A percentile compares a stretch with the other conserved stretches of the same genome.
Conservation (phyloP, 441 rosid species). For the Melastoma candidum region DNA sequence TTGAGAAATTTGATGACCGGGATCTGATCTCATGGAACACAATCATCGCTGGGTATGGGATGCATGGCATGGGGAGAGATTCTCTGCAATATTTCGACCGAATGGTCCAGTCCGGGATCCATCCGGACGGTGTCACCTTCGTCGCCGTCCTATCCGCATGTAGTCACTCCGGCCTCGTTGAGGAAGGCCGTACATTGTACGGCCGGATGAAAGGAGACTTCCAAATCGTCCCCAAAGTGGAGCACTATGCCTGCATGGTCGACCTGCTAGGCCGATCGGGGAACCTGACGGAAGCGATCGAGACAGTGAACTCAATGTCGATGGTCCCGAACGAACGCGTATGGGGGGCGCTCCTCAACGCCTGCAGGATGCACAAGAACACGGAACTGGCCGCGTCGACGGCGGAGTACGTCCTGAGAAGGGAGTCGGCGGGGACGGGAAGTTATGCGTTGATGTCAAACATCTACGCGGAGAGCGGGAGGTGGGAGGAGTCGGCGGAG, state of each 20-base stretch:
- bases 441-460: slow-evolving; percentile 35
- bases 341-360: slow-evolving; percentile 38
- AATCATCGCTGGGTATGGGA: slow-evolving; percentile 40
- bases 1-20: slow-evolving; percentile 32
- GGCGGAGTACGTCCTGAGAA: slow-evolving; percentile 16
- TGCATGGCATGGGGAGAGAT: slow-evolving; percentile 35
- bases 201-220: slow-evolving; percentile 17
- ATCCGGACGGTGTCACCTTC: slow-evolving; percentile 29
- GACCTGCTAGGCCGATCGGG: slow-evolving; percentile 38
- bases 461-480: slow-evolving; percentile 33
- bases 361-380: slow-evolving; percentile 32
- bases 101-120: slow-evolving; percentile 25
- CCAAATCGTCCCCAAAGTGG: slow-evolving; percentile 27
- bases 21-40: slow-evolving; percentile 48
- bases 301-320: slow-evolving; percentile 29
- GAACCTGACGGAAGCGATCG: slow-evolving; percentile 25
- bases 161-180: slow-evolving; percentile 38
- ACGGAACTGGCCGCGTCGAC: slow-evolving; percentile 21
- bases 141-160: slow-evolving; percentile 40
- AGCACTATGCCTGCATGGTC: slow-evolving; percentile 32
- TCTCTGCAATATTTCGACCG: slow-evolving; percentile 28
- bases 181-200: slow-evolving; percentile 24
- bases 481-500: slow-evolving; percentile 41
- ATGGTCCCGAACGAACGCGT: slow-evolving; percentile 29
- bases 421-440: slow-evolving; percentile 16